phyloP scores from a whole-genome alignment of 441 rosid genomes.

The California macrophylla region DNA sequence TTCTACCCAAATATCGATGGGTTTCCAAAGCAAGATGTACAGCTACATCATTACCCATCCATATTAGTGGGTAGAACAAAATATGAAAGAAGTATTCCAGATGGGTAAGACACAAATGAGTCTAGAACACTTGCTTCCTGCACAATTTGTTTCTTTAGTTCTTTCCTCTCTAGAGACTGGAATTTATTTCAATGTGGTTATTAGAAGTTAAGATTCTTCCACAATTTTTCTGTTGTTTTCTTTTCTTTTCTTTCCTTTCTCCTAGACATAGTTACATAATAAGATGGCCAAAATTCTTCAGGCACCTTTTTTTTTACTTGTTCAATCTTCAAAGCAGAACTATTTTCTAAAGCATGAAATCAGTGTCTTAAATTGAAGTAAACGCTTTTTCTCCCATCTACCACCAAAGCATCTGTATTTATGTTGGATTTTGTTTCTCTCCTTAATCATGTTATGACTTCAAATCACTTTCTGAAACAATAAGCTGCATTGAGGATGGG shows the following conservation, averaged over 20 bases:
- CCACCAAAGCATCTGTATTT: not conserved
- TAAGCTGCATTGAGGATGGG: not conserved
- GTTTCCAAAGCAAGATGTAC: slow-evolving; percentile 7
- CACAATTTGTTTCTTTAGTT: not conserved
- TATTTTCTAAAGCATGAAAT: not conserved
- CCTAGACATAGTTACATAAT: not conserved
- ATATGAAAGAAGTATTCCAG: slow-evolving; percentile 1
- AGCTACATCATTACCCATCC: not conserved
- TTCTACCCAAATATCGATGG: not conserved
- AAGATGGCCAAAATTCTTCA: not conserved
- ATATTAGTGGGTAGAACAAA: not conserved
- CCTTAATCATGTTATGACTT: not conserved
- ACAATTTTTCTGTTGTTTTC: not conserved
- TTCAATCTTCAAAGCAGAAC: not conserved
- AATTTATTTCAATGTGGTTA: not conserved
- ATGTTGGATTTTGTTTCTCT: not conserved
- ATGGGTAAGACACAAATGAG: not conserved
- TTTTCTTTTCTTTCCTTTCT: too few relatives aligned
- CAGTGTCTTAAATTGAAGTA: not conserved
- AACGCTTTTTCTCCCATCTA: not conserved
- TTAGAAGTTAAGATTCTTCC: not conserved
- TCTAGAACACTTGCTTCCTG: not conserved
- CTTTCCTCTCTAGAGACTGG: not conserved
- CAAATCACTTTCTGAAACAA: not conserved
- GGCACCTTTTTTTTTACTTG: not conserved